Evolutionary conservation across 257 asterid species (phyloP).

Genomic region (Salvia hispanica): DNA sequence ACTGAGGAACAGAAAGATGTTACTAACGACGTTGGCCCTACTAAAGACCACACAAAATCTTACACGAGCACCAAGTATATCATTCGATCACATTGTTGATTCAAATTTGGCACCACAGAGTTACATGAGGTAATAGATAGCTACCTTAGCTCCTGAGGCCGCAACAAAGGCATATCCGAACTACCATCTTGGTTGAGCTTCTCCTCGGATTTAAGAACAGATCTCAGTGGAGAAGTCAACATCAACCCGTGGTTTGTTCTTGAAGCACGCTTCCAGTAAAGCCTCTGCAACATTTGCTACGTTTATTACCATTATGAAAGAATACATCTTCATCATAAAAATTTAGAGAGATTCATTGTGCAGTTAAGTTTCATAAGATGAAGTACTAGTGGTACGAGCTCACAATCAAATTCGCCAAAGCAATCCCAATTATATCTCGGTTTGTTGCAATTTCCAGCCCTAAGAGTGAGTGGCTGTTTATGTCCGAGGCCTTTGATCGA

Average conservation of each 20-base stretch:
- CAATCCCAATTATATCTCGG: constrained; percentile 84
- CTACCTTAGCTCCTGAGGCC: constrained; percentile 91
- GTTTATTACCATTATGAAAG: constrained; percentile 16
- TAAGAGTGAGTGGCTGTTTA: constrained; percentile 68
- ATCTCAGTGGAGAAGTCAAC: constrained; percentile 87
- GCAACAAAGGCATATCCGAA: constrained; percentile 64
- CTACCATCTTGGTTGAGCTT: constrained; percentile 47
- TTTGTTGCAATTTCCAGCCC: constrained; percentile 85
- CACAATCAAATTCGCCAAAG: constrained; percentile 91
- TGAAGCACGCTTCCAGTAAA: constrained; percentile 95
- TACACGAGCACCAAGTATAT: not conserved
- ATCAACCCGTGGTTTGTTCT: constrained; percentile 73
- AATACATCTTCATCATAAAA: constrained; percentile 22
- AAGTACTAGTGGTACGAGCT: constrained; percentile 32
- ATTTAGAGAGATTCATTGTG: not conserved
- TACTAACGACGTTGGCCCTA: not conserved
- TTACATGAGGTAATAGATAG: constrained; percentile 16
- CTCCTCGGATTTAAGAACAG: constrained; percentile 53
- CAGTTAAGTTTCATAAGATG: constrained; percentile 7
- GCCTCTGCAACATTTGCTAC: constrained; percentile 63
- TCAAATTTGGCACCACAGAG: constrained; percentile 11
- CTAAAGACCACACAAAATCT: not conserved
- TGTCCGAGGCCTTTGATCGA: constrained; percentile 85
- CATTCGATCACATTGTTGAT: no score
- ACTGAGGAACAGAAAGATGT: not conserved